Evolutionary conservation across 495 filamentous ascomycete genomes (phyloP), one percentile per base, ranked within the genome.

Genomic region (Aspergillus indologenus): DNA sequence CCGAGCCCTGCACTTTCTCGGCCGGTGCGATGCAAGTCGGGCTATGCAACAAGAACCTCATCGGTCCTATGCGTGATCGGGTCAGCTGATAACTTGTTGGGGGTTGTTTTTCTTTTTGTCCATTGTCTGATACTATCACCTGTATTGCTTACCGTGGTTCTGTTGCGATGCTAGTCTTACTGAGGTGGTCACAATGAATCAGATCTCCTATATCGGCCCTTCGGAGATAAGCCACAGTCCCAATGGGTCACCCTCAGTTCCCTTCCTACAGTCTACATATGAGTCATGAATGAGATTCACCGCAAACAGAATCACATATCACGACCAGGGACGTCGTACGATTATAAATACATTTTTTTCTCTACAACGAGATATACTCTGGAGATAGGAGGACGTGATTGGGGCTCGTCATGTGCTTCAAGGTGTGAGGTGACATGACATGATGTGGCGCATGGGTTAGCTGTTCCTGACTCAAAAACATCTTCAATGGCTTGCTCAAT

Each of bases 21-120:
- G 48, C 48, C 48, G 48, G 45, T 47, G 22, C 17, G 48, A 26
- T 51, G 48, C 48, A 29, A 40, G 15, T 29, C 15, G 24, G 29
- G 15, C 15, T 22, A 22, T 26, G 48, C 15, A 51, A 31, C 18
- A 40, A 9, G 5, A 29, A 29, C 12, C 34, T 40, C 12, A 20
- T 24, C 31, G 1, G 3, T 51, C 17, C 4, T 51, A n/a, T 34
- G 48, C 48, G 48, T 51, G 48, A 51, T 31, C 8, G 48, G 48
- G 23, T 51, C 48, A 51, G 24, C 48, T 51, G 48, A 51, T 18
- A 29, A 15, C 3, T 50, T 24, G 9, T 22, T n/a, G 15, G 3
- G 3, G 4, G 3, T 29, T 4, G 26, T 29, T 29, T 40, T 15
- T 40, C 34, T 40, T 14, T 40, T 40, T 6, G 34, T 6, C 34